Conservation (phyloP, 352 stramenopile genomes). For the Globisporangium emineosum region DNA sequence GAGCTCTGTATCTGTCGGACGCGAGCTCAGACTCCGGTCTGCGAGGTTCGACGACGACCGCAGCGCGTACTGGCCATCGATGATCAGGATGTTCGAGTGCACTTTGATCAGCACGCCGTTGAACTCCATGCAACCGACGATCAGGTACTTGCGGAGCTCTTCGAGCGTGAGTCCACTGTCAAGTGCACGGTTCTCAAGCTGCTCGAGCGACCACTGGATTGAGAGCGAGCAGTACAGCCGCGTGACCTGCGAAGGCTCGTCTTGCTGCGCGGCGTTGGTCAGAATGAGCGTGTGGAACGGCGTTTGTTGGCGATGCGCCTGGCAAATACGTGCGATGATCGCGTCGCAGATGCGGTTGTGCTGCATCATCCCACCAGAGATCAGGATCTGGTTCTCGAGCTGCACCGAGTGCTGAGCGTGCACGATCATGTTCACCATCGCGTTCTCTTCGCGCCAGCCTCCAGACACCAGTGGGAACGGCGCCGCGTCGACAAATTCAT, state of each 20-base stretch:
- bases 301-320: constrained; percentile 30
- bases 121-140: constrained; percentile 47
- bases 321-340: constrained; percentile 48
- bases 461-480: constrained; percentile 72
- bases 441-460: constrained; percentile 75
- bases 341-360: constrained; percentile 73
- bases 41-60: constrained; percentile 75
- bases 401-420: constrained; percentile 58
- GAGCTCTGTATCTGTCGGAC: constrained; percentile 70
- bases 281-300: constrained; percentile 63
- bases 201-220: constrained; percentile 75
- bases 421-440: constrained; percentile 82
- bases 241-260: constrained; percentile 70
- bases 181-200: constrained; percentile 51
- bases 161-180: constrained; percentile 38
- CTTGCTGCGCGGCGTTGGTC: constrained; percentile 73
- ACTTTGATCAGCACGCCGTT: constrained; percentile 63
- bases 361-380: constrained; percentile 64
- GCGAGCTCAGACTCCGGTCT: constrained; percentile 65
- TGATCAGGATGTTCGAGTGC: constrained; percentile 79
- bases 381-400: constrained; percentile 81
- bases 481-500: constrained; percentile 48
- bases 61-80: constrained; percentile 64
- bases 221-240: constrained; percentile 77
- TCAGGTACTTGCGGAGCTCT: constrained; percentile 39